A percentile compares a stretch with the other conserved stretches of the same genome.
phyloP scores from a whole-genome alignment of 2,329 filamentous ascomycete species.

The Didymella glomerata region DNA sequence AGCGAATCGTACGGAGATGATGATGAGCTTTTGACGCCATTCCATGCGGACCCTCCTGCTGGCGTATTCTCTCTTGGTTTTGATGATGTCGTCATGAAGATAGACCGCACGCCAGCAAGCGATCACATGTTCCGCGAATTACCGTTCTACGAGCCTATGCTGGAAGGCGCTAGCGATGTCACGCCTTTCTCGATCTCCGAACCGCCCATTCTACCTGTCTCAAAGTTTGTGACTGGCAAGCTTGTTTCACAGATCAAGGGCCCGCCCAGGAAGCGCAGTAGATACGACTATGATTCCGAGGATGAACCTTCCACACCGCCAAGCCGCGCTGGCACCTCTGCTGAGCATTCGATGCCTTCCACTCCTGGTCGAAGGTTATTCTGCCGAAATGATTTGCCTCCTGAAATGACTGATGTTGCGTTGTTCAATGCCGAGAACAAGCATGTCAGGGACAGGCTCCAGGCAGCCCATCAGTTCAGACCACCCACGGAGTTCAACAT shows the following conservation, averaged over 20 bases:
- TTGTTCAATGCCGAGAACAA: conserved; percentile 91
- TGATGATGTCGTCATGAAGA: conserved; percentile 81
- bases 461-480: conserved; percentile 90
- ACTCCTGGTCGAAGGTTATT: conserved; percentile 52
- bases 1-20: conserved; percentile 51
- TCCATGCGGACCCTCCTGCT: conserved; percentile 67
- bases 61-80: conserved; percentile 84
- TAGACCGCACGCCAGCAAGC: conserved; percentile 76
- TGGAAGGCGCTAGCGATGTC: conserved; percentile 44
- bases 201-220: conserved; percentile 77
- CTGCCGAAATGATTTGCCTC: conserved; percentile 62
- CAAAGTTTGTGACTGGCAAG: conserved; percentile 84
- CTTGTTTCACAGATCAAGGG: conserved; percentile 73
- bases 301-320: conserved; percentile 59
- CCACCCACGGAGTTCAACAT: conserved; percentile 91
- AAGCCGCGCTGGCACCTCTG: conserved; percentile 52
- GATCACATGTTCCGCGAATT: conserved; percentile 82
- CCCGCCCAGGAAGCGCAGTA: conserved; percentile 77
- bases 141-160: conserved; percentile 72
- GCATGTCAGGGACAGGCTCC: conserved; percentile 84
- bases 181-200: conserved; percentile 46
- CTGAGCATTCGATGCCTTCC: conserved; percentile 53
- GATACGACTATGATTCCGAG: conserved; percentile 83
- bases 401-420: conserved; percentile 79
- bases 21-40: conserved; percentile 54